Conservation (phyloP, 306 rosid species). For the Rubus idaeus region DNA sequence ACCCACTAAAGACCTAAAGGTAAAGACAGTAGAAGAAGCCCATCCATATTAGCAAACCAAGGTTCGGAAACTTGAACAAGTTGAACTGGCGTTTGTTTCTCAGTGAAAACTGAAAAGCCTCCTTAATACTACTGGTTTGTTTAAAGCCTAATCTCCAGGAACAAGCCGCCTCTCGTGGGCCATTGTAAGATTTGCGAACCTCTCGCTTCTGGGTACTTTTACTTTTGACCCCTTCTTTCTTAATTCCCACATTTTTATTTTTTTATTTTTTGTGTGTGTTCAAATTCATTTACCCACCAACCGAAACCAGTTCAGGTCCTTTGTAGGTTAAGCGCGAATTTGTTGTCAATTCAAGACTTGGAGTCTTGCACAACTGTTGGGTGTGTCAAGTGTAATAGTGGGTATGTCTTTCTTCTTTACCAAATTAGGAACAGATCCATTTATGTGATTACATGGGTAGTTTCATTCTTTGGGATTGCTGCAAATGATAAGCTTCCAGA, state of each 20-base stretch:
- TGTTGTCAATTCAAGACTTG: neutral
- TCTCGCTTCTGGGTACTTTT: neutral
- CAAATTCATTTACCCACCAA: neutral
- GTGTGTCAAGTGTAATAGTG: neutral
- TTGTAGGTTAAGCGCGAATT: neutral
- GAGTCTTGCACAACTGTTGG: neutral
- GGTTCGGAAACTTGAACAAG: neutral
- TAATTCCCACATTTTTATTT: neutral
- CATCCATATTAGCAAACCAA: neutral
- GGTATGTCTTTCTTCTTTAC: conserved; percentile 3
- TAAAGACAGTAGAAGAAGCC: no score
- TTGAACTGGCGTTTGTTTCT: neutral
- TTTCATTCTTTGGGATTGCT: neutral
- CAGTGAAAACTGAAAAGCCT: no score
- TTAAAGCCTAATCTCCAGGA: neutral
- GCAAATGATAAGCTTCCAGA: neutral
- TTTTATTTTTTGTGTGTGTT: neutral
- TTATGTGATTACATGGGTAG: neutral
- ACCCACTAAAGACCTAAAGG: no score
- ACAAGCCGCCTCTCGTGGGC: no score
- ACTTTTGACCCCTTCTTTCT: neutral
- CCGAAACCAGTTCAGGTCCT: neutral
- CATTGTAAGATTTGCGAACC: no score
- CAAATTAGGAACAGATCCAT: neutral
- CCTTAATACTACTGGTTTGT: no score